Base-by-base conservation (phyloP, 2,329 filamentous ascomycete species). In the Fusarium armeniacum region DNA sequence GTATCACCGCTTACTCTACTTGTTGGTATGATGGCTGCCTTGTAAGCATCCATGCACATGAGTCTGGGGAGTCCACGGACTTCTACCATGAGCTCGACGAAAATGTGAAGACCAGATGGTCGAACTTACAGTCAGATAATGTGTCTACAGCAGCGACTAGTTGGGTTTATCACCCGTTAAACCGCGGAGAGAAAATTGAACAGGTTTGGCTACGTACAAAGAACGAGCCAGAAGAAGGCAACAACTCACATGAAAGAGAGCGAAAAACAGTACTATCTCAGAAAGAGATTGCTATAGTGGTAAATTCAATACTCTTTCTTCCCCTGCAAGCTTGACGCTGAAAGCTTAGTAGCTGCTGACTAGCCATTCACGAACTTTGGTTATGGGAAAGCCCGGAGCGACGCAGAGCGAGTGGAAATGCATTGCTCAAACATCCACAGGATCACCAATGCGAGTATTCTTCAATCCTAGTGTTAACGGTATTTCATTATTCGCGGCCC, bases 121-220 rank as follows among this genome's bases (percentile, higher is more conserved):
- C 12, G 0, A 38, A 4, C 1, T 16, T 10, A 16, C 28, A 49
- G 13, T 10, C 28, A 8, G 13, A 35, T 5, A 18, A 16, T 3
- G 22, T 13, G 8, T 20, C 22, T 10, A 6, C 18, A 32, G 12
- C 10, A 13, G 5, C 20, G 6, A 9, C 3, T 3, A n/a, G 52
- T 9, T 70, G 67, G 67, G 33, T 26, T 18, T 58, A 65, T 6
- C 47, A 57, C 13, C 44, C 59, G 9, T 22, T 70, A 12, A 44
- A 56, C 11, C 13, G 12, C 2, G 55, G 49, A 20, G 63, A 70
- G 30, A 26, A 22, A 9, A 41, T 71, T 22, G 44, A 60, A 13
- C 58, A 70, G 36, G 33, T 69, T 15, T 70, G 67, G 67, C 22
- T 68, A n/a, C 28, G 52, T 16, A 20, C 32, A 3, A 41, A 6